These are phyloP conservation scores for Plasmodium billcollinsi DNA, from an alignment of 169 alveolate genomes.

Conservation along the genomic window DNA sequence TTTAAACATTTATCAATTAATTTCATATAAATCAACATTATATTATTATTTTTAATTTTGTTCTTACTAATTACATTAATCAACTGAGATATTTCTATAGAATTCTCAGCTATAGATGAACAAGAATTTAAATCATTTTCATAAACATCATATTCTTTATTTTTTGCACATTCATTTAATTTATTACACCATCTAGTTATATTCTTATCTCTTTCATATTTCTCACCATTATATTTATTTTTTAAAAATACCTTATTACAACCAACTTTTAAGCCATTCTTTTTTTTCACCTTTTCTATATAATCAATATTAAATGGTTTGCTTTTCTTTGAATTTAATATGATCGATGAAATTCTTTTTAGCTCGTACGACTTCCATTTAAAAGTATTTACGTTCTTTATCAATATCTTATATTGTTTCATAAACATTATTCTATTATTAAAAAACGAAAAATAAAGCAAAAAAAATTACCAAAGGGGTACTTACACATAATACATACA, in stretches of 20 bases:
- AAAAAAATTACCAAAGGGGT: not conserved
- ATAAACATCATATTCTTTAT: conserved; percentile 25
- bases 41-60: conserved; percentile 8
- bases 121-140: conserved; percentile 39
- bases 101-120: conserved; percentile 35
- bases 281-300: conserved; percentile 11
- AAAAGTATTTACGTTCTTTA: conserved; percentile 2
- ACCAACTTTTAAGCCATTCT: not conserved
- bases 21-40: conserved; percentile 15
- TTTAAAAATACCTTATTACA: not conserved
- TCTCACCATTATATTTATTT: not conserved
- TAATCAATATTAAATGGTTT: conserved; percentile 48
- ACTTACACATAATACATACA: not conserved
- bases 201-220: conserved; percentile 20
- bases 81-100: conserved; percentile 53
- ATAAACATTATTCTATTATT: conserved; percentile 17
- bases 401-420: conserved; percentile 24
- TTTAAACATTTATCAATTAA: conserved; percentile 32
- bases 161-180: conserved; percentile 26
- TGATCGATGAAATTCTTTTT: conserved; percentile 5
- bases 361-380: not conserved
- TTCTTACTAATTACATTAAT: conserved; percentile 52
- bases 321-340: conserved; percentile 8
- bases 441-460: conserved; percentile 11
- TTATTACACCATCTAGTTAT: conserved; percentile 47